These are phyloP conservation scores for Neopestalotiopsis clavispora DNA, from an alignment of 2,329 filamentous ascomycete genomes.

Conservation along the genomic window DNA sequence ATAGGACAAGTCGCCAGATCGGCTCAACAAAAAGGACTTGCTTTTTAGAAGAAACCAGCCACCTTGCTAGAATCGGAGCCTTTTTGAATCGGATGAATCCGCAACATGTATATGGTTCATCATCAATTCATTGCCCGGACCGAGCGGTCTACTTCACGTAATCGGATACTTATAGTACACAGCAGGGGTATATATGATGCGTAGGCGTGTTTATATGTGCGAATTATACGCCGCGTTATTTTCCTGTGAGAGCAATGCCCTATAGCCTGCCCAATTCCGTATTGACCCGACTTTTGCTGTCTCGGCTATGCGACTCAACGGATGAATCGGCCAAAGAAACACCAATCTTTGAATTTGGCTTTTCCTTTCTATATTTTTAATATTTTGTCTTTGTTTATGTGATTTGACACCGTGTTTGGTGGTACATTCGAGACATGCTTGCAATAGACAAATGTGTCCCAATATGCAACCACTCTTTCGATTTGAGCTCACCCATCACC, in stretches of 20 bases:
- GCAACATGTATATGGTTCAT: neutral
- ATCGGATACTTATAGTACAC: neutral
- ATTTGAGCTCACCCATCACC: neutral
- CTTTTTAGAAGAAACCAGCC: neutral
- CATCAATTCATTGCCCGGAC: neutral
- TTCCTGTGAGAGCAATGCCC: neutral
- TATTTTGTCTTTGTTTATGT: neutral
- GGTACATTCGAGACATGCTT: neutral
- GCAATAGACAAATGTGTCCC: neutral
- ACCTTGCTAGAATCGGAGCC: conserved; percentile 11
- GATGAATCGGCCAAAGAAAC: neutral
- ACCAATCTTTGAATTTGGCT: neutral
- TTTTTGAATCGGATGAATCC: neutral
- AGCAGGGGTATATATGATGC: neutral
- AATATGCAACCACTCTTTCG: neutral
- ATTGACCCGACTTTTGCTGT: neutral
- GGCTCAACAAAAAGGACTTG: neutral
- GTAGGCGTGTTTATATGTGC: neutral
- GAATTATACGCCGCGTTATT: conserved; percentile 1
- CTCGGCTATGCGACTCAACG: neutral
- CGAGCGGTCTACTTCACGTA: neutral
- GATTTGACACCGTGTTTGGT: too few relatives aligned
- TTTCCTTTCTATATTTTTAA: neutral
- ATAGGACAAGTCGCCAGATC: conserved; percentile 26
- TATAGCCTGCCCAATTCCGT: neutral